Evolutionary conservation across 176 grass and related monocot species (phyloP), one percentile per base, ranked within the genome.

Genomic region (Hyparrhenia diplandra): DNA sequence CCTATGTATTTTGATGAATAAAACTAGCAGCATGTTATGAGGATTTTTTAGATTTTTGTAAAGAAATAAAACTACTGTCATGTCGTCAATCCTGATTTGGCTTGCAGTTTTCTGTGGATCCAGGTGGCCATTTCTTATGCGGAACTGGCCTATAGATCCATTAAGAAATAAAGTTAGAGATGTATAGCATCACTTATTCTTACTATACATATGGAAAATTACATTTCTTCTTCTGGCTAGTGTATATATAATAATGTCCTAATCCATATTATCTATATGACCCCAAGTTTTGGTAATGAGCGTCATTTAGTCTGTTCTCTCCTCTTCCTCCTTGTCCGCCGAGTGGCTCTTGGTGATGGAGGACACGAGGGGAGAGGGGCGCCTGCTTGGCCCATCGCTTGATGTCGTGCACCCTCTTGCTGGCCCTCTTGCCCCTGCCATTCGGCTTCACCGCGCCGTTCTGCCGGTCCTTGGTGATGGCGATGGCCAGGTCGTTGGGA

Each of bases 401-500:
- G 85, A 98, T 92, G 78, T 93, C 92, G 43, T 67, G 81, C 41
- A 82, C 65, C 52, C 87, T 89, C 77, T 86, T 98, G 66, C 77
- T 54, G 13, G 67, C 13, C 65, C 87, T 98, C 85, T 83, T 92
- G 79, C 90, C 92, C 78, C 79, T 89, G 27, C 52, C 88, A 2
- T 82, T 79, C 8, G 75, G 74, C 82, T 46, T 88, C 5, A 4
- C 73, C 3, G 20, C 83, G 46, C 23, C 78, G 67, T 63, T 77
- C 69, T 83, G 86, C 78, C 83, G 71, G 61, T 83, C 84, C 85
- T 94, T 98, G 49, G 90, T 98, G 74, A 98, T 98, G 86, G 95
- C 95, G 32, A 98, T 98, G 51, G 95, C 95, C 82, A 95, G 90
- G 75, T 94, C 95, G 78, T 98, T 98, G 36, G 95, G 95, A 79